These are phyloP conservation scores for Zanthoxylum bungeanum DNA, from an alignment of 345 rosid species.

Conservation along the genomic window DNA sequence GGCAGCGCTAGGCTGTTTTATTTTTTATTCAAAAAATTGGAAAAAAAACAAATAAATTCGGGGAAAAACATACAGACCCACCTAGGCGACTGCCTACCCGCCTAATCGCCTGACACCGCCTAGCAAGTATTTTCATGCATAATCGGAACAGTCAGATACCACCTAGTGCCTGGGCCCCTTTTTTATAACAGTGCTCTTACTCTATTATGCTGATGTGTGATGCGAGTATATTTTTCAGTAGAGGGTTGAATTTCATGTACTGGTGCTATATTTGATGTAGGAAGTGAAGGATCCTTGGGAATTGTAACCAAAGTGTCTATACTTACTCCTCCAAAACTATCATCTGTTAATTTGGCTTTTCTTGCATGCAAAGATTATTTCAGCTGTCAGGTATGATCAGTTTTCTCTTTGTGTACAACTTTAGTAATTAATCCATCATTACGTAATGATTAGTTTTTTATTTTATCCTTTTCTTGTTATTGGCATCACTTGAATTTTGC, in stretches of 20 bases:
- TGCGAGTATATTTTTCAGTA: not conserved
- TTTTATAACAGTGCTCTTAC: too few species aligned
- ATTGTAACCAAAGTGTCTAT: constrained; percentile 92
- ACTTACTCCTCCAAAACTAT: constrained; percentile 75
- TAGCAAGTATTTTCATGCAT: too few species aligned
- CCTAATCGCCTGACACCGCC: too few species aligned
- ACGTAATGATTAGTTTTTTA: not conserved
- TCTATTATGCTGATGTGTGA: constrained; percentile 5
- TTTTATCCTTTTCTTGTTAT: not conserved
- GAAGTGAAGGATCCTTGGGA: constrained; percentile 97
- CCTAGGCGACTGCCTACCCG: too few species aligned
- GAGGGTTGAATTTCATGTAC: constrained; percentile 8
- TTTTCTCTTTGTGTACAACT: constrained; percentile 4
- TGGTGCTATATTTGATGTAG: constrained; percentile 31
- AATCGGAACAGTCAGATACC: too few species aligned
- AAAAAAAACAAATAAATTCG: too few species aligned
- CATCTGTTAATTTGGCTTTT: constrained; percentile 85
- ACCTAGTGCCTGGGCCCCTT: too few species aligned
- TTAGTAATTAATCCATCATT: not conserved
- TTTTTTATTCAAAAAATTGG: too few species aligned
- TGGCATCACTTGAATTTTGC: not conserved
- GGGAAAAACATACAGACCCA: too few species aligned
- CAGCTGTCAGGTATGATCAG: constrained; percentile 77
- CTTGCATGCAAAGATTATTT: constrained; percentile 80
- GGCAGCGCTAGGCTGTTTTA: too few species aligned